phyloP scores from a whole-genome alignment of 768 basidiomycete genomes.

The Xerocomus spinulosus region DNA sequence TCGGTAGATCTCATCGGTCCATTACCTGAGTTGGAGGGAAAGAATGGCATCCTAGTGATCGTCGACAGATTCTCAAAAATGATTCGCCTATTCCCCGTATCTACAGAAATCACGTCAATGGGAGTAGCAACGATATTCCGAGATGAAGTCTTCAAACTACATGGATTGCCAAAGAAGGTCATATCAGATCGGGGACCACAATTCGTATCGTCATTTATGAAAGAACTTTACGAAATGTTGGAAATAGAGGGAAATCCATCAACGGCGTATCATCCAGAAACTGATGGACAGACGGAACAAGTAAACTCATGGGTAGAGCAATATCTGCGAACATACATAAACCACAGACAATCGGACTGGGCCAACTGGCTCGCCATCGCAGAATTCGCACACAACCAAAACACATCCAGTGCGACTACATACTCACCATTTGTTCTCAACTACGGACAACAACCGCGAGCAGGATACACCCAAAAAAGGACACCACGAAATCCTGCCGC shows the following conservation, averaged over 20 bases:
- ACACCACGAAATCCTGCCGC: too few species aligned
- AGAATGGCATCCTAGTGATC: too few species aligned
- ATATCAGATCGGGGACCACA: slow-evolving; percentile 27
- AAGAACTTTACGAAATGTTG: slow-evolving; percentile 24
- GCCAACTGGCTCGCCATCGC: too few species aligned
- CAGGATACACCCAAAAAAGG: too few species aligned
- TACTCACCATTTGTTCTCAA: background rate
- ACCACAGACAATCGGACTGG: too few species aligned
- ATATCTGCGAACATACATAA: background rate
- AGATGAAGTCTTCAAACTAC: slow-evolving; percentile 24
- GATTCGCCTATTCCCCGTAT: too few species aligned
- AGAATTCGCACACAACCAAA: too few species aligned
- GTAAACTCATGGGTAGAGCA: background rate
- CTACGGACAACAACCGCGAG: background rate
- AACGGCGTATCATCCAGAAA: slow-evolving; percentile 41
- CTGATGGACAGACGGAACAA: background rate
- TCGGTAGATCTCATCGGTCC: too few species aligned
- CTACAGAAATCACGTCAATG: slow-evolving; percentile 5
- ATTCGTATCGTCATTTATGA: slow-evolving; percentile 31
- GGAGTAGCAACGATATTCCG: slow-evolving; percentile 18
- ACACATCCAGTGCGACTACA: too few species aligned
- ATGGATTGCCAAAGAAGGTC: slow-evolving; percentile 25
- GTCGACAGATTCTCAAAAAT: too few species aligned
- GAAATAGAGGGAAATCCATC: slow-evolving; percentile 33
- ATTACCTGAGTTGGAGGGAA: too few species aligned